A percentile compares a stretch with the other conserved stretches of the same genome.
Evolutionary conservation across 139 green algal genomes (phyloP).

Genomic region (Haematococcus sp.): DNA sequence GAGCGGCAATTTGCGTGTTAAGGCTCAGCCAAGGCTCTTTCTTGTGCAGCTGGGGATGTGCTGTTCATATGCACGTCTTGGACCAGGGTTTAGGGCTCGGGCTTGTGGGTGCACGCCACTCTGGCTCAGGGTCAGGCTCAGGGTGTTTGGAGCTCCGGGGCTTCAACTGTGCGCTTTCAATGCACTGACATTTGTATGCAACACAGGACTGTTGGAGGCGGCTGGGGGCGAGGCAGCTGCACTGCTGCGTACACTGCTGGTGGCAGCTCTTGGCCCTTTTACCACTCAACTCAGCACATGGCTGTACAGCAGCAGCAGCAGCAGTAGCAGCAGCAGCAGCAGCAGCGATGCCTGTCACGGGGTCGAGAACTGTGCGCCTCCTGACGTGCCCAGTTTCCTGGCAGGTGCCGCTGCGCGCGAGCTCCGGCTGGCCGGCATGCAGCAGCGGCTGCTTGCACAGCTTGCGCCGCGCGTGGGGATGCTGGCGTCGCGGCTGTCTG

Average conservation of each 20-base stretch:
- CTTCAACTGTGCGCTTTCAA: no score
- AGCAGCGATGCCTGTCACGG: no score
- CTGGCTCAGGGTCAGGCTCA: no score
- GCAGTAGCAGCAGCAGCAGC: background rate
- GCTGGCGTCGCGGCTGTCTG: background rate
- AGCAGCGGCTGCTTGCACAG: slow-evolving; percentile 9
- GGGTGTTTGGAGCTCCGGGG: no score
- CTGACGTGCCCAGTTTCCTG: background rate
- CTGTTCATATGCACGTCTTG: no score
- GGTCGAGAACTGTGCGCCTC: no score
- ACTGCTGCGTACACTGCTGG: slow-evolving; percentile 2
- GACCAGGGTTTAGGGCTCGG: background rate
- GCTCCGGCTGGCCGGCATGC: background rate
- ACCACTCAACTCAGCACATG: background rate
- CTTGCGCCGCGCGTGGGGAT: background rate
- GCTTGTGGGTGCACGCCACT: no score
- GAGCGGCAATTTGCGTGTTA: no score
- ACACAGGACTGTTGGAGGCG: no score
- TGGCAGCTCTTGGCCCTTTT: background rate
- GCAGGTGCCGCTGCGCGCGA: background rate
- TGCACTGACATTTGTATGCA: no score
- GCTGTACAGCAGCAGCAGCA: background rate
- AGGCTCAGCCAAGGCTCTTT: background rate
- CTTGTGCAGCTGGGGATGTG: background rate
- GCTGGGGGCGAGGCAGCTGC: background rate